These are phyloP conservation scores for Saccharomycopsis sp. DNA, from an alignment of 805 yeast species.

Conservation along the genomic window DNA sequence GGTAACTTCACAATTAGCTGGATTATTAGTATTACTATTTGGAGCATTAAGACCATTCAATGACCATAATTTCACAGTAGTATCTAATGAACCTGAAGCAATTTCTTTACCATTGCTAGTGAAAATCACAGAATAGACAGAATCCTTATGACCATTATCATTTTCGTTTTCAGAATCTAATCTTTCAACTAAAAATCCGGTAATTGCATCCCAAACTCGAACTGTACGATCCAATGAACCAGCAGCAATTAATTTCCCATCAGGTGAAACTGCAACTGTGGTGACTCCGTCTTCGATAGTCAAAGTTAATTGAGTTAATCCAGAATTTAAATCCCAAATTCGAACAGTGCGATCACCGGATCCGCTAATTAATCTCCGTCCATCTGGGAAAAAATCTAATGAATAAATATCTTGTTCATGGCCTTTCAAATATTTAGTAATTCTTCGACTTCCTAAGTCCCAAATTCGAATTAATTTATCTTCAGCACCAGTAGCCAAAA, in stretches of 20 bases:
- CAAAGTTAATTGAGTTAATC: slow-evolving; percentile 81
- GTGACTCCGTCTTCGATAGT: slow-evolving; percentile 97
- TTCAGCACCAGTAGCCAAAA: slow-evolving; percentile 71
- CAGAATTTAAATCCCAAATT: slow-evolving; percentile 89
- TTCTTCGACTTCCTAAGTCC: slow-evolving; percentile 83
- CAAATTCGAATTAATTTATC: slow-evolving; percentile 89
- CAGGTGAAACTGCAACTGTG: slow-evolving; percentile 94
- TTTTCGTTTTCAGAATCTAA: slow-evolving; percentile 82
- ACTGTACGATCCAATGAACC: slow-evolving; percentile 94
- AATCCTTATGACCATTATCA: slow-evolving; percentile 92
- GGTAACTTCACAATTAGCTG: slow-evolving; percentile 76
- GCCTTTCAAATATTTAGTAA: slow-evolving; percentile 80
- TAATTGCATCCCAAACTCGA: slow-evolving; percentile 92
- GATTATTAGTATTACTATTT: slow-evolving; percentile 34
- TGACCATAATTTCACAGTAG: slow-evolving; percentile 95
- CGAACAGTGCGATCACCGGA: slow-evolving; percentile 95
- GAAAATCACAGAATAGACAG: slow-evolving; percentile 91
- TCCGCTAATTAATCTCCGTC: slow-evolving; percentile 88
- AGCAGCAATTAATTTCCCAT: slow-evolving; percentile 90
- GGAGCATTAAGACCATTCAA: slow-evolving; percentile 48
- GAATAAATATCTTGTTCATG: slow-evolving; percentile 98
- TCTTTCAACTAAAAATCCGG: slow-evolving; percentile 87
- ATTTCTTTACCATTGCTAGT: slow-evolving; percentile 87
- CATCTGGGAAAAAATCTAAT: slow-evolving; percentile 89
- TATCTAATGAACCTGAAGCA: slow-evolving; percentile 91